Base-by-base conservation (phyloP, 352 stramenopile species). In the Phytopythium litorale region DNA sequence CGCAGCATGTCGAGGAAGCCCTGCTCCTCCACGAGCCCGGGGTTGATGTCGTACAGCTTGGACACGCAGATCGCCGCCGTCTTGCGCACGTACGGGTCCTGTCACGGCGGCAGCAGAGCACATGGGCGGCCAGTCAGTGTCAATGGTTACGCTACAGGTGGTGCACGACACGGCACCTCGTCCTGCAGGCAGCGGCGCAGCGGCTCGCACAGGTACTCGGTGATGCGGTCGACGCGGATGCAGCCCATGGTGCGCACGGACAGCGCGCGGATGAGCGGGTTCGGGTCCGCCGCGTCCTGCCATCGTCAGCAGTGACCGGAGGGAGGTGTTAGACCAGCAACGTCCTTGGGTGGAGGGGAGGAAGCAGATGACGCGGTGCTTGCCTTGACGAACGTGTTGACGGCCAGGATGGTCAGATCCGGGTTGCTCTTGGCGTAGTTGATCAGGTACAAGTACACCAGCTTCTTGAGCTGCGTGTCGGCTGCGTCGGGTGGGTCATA, bases 351-450 rank as follows among this genome's bases (percentile, higher is more conserved):
- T 7, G 28, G 28, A 32, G 28, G 28, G 28, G 28, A 32, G 28
- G 3, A 7, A 4, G 28, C 5, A 7, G 28, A 7, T 4, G 28
- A 32, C 35, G 35, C 35, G 19, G 23, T 9, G 28, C 45, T 25
- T 25, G 74, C 75, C 60, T 95, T 94, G 37, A 99, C 97, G 72
- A 99, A 99, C 11, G 98, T 99, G 78, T 99, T 99, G 48, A 99
- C 97, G 12, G 97, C 97, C 58, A 99, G 78, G 52, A 99, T 91
- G n/a, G 98, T 98, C 54, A 99, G 75, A 63, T 99, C 98, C 13
- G 97, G 97, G 66, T 99, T 98, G 65, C 89, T 98, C 86, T 99
- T 99, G 75, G 98, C 97, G 78, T 99, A 99, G 84, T 99, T 99
- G 77, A 99, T 99, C 43, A 99, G 76, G 74, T 99, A 99, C 21